Evolutionary conservation across 192 early-diverging fungal genomes (phyloP).

Genomic region (Dispira parvispora): DNA sequence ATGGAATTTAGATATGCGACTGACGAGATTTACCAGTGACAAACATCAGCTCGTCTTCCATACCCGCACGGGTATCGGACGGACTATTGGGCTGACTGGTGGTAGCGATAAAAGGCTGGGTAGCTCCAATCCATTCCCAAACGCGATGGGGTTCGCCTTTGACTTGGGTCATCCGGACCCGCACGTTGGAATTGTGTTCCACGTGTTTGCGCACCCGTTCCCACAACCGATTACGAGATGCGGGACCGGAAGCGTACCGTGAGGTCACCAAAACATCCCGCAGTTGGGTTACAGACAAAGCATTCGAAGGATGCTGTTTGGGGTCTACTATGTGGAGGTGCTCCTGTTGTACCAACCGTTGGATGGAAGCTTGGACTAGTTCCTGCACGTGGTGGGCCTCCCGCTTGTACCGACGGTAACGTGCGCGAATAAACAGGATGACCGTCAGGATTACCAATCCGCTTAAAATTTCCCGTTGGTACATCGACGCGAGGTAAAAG

Average conservation of each 20-base stretch:
- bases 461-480: conserved; percentile 14
- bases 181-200: conserved; percentile 39
- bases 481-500: conserved; percentile 16
- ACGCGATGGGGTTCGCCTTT: conserved; percentile 39
- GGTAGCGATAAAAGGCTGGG: neutral
- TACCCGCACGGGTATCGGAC: too few relatives aligned
- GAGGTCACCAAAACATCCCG: conserved; percentile 34
- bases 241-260: conserved; percentile 14
- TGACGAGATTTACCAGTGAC: too few relatives aligned
- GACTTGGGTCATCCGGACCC: conserved; percentile 33
- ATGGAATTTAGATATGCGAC: too few relatives aligned
- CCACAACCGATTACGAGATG: conserved; percentile 31
- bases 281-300: conserved; percentile 31
- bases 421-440: conserved; percentile 18
- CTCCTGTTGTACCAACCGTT: conserved; percentile 31
- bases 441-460: conserved; percentile 13
- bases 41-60: too few relatives aligned
- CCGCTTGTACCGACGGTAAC: conserved; percentile 17
- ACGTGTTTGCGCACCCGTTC: conserved; percentile 34
- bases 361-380: conserved; percentile 24
- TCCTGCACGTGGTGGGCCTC: conserved; percentile 22
- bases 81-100: too few relatives aligned
- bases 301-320: conserved; percentile 29
- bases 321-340: conserved; percentile 33
- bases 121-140: conserved; percentile 46